Evolutionary conservation across 495 filamentous ascomycete genomes (phyloP).

Genomic region (Ascobolus immersus): DNA sequence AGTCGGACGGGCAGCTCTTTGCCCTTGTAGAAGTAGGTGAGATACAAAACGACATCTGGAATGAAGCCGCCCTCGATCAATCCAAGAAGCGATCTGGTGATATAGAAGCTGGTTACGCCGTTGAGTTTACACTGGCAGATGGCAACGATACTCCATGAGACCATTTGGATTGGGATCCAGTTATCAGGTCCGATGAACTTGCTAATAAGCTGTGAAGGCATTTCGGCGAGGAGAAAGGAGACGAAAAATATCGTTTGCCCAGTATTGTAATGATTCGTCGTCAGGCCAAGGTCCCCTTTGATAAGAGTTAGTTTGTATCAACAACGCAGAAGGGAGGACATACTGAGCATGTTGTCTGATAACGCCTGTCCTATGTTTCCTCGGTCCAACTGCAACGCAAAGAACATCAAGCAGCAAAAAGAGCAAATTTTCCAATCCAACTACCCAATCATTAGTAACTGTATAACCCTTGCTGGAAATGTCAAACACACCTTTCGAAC

Average conservation of each 20-base stretch:
- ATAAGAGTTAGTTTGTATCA: too few relatives aligned
- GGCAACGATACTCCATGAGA: slow-evolving; percentile 51
- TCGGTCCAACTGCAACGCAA: slow-evolving; percentile 56
- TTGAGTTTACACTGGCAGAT: slow-evolving; percentile 38
- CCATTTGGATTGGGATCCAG: slow-evolving; percentile 68
- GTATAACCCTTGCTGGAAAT: neutral
- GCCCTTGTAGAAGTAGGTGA: slow-evolving; percentile 53
- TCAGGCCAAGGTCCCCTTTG: slow-evolving; percentile 15
- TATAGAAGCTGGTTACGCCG: slow-evolving; percentile 33
- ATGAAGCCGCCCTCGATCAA: slow-evolving; percentile 39
- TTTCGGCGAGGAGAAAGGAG: slow-evolving; percentile 38
- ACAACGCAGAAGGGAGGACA: too few relatives aligned
- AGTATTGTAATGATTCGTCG: slow-evolving; percentile 34
- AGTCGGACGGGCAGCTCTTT: slow-evolving; percentile 41
- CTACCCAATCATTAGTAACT: slow-evolving; percentile 9
- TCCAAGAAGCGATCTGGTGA: slow-evolving; percentile 38
- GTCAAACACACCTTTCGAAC: slow-evolving; percentile 31
- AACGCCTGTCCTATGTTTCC: slow-evolving; percentile 48
- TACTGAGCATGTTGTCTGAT: slow-evolving; percentile 42
- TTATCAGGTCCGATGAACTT: slow-evolving; percentile 57
- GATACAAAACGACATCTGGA: slow-evolving; percentile 31
- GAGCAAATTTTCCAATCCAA: slow-evolving; percentile 23
- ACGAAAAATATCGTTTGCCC: slow-evolving; percentile 49
- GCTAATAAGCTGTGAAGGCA: slow-evolving; percentile 47
- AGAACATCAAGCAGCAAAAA: slow-evolving; percentile 58